Percentiles rank a stretch among this genome's conserved stretches.
These are phyloP conservation scores for Nicotiana obtusifolia DNA, from an alignment of 257 asterid genomes.

Conservation along the genomic window DNA sequence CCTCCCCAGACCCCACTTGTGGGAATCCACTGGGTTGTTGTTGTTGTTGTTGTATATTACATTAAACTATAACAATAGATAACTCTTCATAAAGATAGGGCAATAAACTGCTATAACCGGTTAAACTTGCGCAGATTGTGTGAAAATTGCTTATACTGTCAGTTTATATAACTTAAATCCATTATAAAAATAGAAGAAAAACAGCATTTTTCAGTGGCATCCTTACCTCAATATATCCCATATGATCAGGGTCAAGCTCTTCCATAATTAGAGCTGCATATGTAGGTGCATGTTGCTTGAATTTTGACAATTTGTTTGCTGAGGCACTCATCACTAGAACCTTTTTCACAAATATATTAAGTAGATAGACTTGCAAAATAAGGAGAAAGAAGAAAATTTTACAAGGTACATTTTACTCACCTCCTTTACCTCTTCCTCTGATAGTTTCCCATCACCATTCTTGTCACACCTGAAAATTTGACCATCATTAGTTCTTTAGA, in stretches of 20 bases:
- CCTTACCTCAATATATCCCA: slow-evolving; percentile 75
- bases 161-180: not conserved
- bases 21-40: too few relatives aligned
- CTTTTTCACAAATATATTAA: slow-evolving; percentile 33
- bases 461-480: slow-evolving; percentile 75
- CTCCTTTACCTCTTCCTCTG: slow-evolving; percentile 94
- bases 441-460: slow-evolving; percentile 89
- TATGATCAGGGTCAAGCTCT: slow-evolving; percentile 87
- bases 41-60: too few relatives aligned
- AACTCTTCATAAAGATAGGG: not conserved
- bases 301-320: slow-evolving; percentile 72
- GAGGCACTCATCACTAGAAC: slow-evolving; percentile 93
- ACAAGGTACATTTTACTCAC: slow-evolving; percentile 27
- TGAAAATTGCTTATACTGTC: too few relatives aligned
- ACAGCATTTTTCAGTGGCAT: not conserved
- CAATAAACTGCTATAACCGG: not conserved
- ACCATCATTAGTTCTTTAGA: not conserved
- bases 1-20: too few relatives aligned
- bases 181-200: not conserved
- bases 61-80: not conserved
- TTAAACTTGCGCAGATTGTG: not conserved
- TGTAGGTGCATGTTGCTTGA: slow-evolving; percentile 57
- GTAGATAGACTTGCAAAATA: not conserved
- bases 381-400: not conserved
- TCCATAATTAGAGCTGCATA: slow-evolving; percentile 91